phyloP scores from a whole-genome alignment of 345 rosid species.

The Reutealis trisperma region DNA sequence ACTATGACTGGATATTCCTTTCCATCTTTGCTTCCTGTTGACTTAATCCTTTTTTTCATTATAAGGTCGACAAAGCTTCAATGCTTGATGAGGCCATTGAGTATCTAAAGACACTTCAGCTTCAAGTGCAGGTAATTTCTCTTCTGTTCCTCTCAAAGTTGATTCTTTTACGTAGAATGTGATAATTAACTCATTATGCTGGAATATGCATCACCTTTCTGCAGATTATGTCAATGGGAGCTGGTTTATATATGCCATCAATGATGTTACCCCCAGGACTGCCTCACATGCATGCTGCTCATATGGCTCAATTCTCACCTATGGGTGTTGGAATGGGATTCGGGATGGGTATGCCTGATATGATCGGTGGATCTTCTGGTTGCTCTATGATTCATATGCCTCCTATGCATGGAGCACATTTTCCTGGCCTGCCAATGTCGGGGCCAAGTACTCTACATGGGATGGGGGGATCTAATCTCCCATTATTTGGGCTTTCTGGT shows the following conservation, averaged over 20 bases:
- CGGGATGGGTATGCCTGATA: constrained; percentile 62
- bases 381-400: constrained; percentile 50
- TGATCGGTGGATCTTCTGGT: constrained; percentile 45
- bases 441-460: constrained; percentile 35
- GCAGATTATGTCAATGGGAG: constrained; percentile 87
- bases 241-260: constrained; percentile 74
- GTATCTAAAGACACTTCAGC: constrained; percentile 82
- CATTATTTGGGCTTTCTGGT: constrained; percentile 41
- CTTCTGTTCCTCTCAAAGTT: constrained; percentile 4
- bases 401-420: constrained; percentile 54
- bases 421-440: constrained; percentile 43
- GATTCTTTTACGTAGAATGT: constrained; percentile 10
- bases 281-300: constrained; percentile 65
- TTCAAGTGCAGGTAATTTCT: constrained; percentile 77
- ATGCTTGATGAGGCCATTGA: constrained; percentile 97
- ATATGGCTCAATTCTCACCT: constrained; percentile 48
- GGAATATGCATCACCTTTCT: constrained; percentile 12
- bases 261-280: constrained; percentile 71
- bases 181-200: constrained; percentile 11
- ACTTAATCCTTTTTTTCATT: constrained; percentile 25
- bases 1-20: constrained; percentile 4
- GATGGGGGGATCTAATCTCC: constrained; percentile 49
- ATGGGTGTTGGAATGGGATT: constrained; percentile 62
- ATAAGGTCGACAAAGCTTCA: constrained; percentile 91
- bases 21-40: constrained; percentile 16